These are phyloP conservation scores for Macroventuria anomochaeta DNA, from an alignment of 2,329 filamentous ascomycete genomes.

Conservation along the genomic window DNA sequence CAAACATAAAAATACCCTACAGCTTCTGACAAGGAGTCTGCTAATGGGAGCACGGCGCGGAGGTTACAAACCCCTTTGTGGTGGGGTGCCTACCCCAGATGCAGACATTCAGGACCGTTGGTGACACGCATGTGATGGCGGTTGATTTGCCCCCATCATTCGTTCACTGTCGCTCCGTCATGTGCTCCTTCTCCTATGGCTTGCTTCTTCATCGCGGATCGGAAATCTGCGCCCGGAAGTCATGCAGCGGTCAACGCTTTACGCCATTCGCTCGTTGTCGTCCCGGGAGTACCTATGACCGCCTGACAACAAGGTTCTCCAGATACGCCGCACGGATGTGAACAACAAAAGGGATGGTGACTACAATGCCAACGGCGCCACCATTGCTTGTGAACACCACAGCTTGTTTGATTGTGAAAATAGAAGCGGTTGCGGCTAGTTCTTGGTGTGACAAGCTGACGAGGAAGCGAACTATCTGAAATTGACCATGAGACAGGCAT, in stretches of 20 bases:
- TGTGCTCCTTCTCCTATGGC: conserved; percentile 5
- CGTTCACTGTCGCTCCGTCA: conserved; percentile 23
- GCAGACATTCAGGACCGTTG: conserved; percentile 10
- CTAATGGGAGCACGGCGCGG: conserved; percentile 24
- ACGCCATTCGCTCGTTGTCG: conserved; percentile 9
- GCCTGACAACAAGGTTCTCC: conserved; percentile 40
- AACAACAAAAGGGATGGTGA: conserved; percentile 33
- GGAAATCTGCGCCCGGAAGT: conserved; percentile 1
- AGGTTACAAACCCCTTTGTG: conserved; percentile 22
- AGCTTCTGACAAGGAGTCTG: conserved; percentile 21
- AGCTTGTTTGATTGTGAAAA: conserved; percentile 23
- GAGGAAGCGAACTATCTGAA: conserved; percentile 8
- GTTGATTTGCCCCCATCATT: conserved; percentile 15
- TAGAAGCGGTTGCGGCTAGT: conserved; percentile 14
- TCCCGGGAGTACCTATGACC: conserved; percentile 6
- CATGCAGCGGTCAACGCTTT: neutral
- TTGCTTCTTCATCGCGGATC: neutral
- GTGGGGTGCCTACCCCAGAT: conserved; percentile 20
- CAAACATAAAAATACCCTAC: conserved; percentile 5
- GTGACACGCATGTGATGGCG: conserved; percentile 35
- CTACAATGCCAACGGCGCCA: conserved; percentile 32
- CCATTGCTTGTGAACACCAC: conserved; percentile 36
- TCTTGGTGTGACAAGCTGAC: conserved; percentile 18
- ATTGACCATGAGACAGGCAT: conserved; percentile 23
- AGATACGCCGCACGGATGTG: conserved; percentile 42